These are phyloP conservation scores for Graphilbum sp. DNA, from an alignment of 2,329 filamentous ascomycete species.

Conservation along the genomic window DNA sequence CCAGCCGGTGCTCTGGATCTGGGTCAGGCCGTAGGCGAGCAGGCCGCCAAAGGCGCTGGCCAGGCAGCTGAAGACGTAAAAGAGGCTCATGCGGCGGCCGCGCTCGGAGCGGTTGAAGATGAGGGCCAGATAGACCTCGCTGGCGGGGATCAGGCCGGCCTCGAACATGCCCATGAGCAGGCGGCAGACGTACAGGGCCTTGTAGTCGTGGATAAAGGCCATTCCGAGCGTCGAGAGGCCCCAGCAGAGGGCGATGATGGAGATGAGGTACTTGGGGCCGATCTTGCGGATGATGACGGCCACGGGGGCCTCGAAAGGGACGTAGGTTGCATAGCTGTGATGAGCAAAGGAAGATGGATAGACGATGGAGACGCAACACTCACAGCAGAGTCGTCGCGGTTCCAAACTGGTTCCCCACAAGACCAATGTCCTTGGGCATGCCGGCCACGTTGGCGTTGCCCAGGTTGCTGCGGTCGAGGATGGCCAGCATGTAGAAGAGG, in stretches of 20 bases:
- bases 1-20: slow-evolving; percentile 16
- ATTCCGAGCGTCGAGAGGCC: neutral
- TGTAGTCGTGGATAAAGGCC: slow-evolving; percentile 15
- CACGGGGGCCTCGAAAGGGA: slow-evolving; percentile 16
- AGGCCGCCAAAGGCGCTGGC: slow-evolving; percentile 25
- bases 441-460: slow-evolving; percentile 8
- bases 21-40: slow-evolving; percentile 23
- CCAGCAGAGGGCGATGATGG: slow-evolving; percentile 5
- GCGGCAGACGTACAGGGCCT: slow-evolving; percentile 11
- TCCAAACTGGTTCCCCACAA: slow-evolving; percentile 8
- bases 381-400: slow-evolving; percentile 10
- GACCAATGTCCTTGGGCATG: slow-evolving; percentile 6
- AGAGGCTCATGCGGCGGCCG: too few relatives aligned
- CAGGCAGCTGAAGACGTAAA: slow-evolving; percentile 21
- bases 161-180: slow-evolving; percentile 12
- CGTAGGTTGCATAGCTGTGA: slow-evolving; percentile 18
- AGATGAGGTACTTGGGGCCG: slow-evolving; percentile 17
- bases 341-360: too few relatives aligned
- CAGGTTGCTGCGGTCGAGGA: slow-evolving; percentile 8
- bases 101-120: slow-evolving; percentile 18
- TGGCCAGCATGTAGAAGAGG: slow-evolving; percentile 8
- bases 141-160: slow-evolving; percentile 23
- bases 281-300: slow-evolving; percentile 18
- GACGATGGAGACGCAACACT: too few relatives aligned
- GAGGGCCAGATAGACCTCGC: slow-evolving; percentile 20